Percentiles rank a stretch among this genome's conserved stretches.
phyloP scores from a whole-genome alignment of 305 asterid genomes.

The Solanum hybrid region DNA sequence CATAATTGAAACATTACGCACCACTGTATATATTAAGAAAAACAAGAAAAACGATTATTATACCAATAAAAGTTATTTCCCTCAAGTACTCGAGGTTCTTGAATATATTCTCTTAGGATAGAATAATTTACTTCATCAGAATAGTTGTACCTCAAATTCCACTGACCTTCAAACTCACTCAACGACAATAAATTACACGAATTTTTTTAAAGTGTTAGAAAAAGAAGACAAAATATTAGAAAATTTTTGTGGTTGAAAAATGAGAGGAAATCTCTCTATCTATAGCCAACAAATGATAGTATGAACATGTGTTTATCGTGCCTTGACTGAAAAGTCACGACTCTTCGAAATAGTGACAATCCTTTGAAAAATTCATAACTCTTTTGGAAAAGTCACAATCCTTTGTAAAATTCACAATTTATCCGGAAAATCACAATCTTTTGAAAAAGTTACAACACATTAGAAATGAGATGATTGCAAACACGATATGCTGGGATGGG shows the following conservation, averaged over 20 bases:
- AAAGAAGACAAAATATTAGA: not conserved
- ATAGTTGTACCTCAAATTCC: not conserved
- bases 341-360: too few species aligned
- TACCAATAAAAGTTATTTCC: not conserved
- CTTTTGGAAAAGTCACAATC: not conserved
- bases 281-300: not conserved
- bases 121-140: not conserved
- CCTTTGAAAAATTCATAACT: too few species aligned
- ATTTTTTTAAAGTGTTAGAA: not conserved
- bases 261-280: not conserved
- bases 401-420: too few species aligned
- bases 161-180: not conserved
- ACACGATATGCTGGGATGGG: too few species aligned
- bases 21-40: too few species aligned
- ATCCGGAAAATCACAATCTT: too few species aligned
- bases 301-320: not conserved
- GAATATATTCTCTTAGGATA: not conserved
- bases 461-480: too few species aligned
- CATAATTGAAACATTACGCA: not conserved
- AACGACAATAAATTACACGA: not conserved
- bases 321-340: too few species aligned
- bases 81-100: not conserved
- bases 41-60: not conserved
- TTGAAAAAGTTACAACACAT: too few species aligned
- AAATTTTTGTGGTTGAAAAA: not conserved